These are phyloP conservation scores for Candida montana DNA, from an alignment of 805 yeast species.

Conservation along the genomic window DNA sequence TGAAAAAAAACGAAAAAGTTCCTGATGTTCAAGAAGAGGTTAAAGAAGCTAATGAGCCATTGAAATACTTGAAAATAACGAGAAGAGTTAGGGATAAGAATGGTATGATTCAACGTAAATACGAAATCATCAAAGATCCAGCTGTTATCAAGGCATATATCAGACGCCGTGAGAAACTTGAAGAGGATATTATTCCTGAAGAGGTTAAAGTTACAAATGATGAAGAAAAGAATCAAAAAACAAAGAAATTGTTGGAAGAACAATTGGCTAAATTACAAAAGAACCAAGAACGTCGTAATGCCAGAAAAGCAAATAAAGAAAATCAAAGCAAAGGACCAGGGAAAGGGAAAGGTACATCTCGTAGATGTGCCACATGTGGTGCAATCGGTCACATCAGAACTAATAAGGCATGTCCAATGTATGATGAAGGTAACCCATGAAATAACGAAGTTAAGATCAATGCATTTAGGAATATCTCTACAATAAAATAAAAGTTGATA, in stretches of 20 bases:
- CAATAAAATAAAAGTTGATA: no score
- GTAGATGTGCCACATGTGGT: slow-evolving; percentile 94
- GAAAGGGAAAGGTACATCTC: slow-evolving; percentile 39
- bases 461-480: not conserved
- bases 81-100: slow-evolving; percentile 79
- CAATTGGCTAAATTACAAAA: slow-evolving; percentile 79
- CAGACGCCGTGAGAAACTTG: slow-evolving; percentile 54
- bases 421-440: slow-evolving; percentile 38
- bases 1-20: slow-evolving; percentile 24
- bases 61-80: slow-evolving; percentile 53
- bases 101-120: slow-evolving; percentile 77
- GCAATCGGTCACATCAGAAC: slow-evolving; percentile 93
- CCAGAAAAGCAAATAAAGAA: slow-evolving; percentile 48
- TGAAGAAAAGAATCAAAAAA: slow-evolving; percentile 73
- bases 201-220: slow-evolving; percentile 76
- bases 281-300: slow-evolving; percentile 60
- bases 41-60: slow-evolving; percentile 13
- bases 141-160: slow-evolving; percentile 82
- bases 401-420: slow-evolving; percentile 84
- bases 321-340: slow-evolving; percentile 24
- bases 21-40: slow-evolving; percentile 6
- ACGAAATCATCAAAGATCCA: slow-evolving; percentile 78
- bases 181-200: slow-evolving; percentile 67
- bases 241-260: slow-evolving; percentile 72
- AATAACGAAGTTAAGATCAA: not conserved